Percentiles rank a stretch among this genome's conserved stretches.
Conservation (phyloP, 2,329 filamentous ascomycete genomes). For the Fusarium drepaniforme region DNA sequence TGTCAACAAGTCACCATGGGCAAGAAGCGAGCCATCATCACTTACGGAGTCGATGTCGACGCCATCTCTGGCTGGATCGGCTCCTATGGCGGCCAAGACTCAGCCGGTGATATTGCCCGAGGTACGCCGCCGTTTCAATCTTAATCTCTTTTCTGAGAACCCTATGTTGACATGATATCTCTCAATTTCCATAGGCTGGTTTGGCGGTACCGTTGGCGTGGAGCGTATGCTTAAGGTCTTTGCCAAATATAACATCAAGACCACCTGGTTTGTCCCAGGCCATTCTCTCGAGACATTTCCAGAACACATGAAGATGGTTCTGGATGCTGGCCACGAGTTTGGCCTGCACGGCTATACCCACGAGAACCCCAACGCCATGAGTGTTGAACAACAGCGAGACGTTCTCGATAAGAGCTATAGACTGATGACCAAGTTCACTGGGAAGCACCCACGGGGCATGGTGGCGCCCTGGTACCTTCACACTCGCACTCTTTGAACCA, state of each 20-base stretch:
- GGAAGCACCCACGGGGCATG: neutral
- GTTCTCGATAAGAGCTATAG: neutral
- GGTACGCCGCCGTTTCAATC: neutral
- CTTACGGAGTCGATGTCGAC: neutral
- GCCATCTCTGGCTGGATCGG: neutral
- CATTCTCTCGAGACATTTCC: neutral
- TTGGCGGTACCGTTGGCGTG: neutral
- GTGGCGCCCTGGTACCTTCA: neutral
- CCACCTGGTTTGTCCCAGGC: neutral
- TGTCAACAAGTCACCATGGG: neutral
- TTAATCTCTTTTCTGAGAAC: neutral
- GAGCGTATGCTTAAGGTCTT: neutral
- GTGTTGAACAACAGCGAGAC: neutral
- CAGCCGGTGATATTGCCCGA: neutral
- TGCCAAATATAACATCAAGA: neutral
- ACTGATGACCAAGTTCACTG: neutral
- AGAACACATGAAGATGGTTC: neutral
- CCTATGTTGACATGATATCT: neutral
- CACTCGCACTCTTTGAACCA: too few relatives aligned
- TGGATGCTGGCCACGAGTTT: neutral
- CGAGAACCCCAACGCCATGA: neutral
- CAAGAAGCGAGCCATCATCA: neutral
- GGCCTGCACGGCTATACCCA: neutral
- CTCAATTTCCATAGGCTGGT: neutral
- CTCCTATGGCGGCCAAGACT: neutral